These are phyloP conservation scores for Pyrenophora teres DNA, from an alignment of 2,329 filamentous ascomycete genomes.

Conservation along the genomic window DNA sequence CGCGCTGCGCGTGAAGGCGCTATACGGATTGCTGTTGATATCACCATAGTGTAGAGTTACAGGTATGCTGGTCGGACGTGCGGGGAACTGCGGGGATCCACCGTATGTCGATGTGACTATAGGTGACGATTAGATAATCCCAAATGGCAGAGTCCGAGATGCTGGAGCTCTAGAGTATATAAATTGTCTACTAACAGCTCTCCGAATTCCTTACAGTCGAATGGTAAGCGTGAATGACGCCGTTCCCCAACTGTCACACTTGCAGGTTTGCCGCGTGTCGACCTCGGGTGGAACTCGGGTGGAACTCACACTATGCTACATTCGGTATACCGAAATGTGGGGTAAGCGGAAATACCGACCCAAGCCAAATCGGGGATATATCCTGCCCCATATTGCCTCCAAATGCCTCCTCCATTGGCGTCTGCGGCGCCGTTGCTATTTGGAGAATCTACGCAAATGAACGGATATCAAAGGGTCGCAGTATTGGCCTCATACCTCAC, in stretches of 20 bases:
- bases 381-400: no score
- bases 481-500: no score
- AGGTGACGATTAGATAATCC: background rate
- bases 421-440: no score
- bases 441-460: no score
- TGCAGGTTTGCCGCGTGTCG: slow-evolving; percentile 2
- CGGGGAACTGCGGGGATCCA: background rate
- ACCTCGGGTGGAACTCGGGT: slow-evolving; percentile 10
- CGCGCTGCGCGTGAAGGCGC: slow-evolving; percentile 57
- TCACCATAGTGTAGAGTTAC: slow-evolving; percentile 16
- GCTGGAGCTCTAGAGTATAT: background rate
- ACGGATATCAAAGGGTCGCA: no score
- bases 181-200: no score
- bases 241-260: background rate
- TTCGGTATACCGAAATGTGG: slow-evolving; percentile 63
- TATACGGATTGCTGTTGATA: slow-evolving; percentile 37
- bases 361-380: background rate
- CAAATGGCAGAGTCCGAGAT: background rate
- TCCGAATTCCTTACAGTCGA: no score
- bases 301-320: slow-evolving; percentile 8
- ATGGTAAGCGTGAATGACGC: no score
- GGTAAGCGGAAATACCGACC: slow-evolving; percentile 3
- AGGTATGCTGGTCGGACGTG: slow-evolving; percentile 3
- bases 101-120: background rate
- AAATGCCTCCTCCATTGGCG: no score